These are phyloP conservation scores for Boletus insuetus DNA, from an alignment of 768 basidiomycete genomes.

Conservation along the genomic window DNA sequence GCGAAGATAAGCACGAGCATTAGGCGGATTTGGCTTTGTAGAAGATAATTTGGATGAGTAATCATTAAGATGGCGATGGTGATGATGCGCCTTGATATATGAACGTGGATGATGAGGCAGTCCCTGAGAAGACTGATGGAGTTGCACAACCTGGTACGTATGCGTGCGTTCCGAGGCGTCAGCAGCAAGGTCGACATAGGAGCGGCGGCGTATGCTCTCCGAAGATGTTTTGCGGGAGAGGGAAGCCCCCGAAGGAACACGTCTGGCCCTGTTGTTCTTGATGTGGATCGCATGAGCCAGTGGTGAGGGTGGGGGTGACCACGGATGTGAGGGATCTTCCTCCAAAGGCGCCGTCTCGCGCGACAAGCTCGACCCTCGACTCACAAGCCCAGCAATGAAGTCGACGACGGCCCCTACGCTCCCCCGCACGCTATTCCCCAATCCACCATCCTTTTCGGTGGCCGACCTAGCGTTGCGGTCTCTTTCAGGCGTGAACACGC, in stretches of 20 bases:
- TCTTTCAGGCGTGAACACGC: constrained; percentile 82
- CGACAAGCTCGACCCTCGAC: constrained; percentile 21
- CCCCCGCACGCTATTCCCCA: constrained; percentile 38
- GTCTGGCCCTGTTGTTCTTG: constrained; percentile 6
- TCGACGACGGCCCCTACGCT: constrained; percentile 58
- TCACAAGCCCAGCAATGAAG: constrained; percentile 62
- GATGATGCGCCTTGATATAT: constrained; percentile 15
- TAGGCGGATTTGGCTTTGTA: constrained; percentile 33
- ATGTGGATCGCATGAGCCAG: constrained; percentile 12
- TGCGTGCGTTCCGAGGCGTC: constrained; percentile 10
- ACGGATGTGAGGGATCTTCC: constrained; percentile 3
- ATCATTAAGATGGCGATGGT: constrained; percentile 23
- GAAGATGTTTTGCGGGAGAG: constrained; percentile 21
- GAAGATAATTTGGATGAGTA: constrained; percentile 23
- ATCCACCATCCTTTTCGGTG: constrained; percentile 23
- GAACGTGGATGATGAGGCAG: constrained; percentile 23
- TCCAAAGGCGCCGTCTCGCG: constrained; percentile 15
- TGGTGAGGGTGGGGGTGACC: constrained; percentile 29
- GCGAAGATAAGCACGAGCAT: constrained; percentile 66
- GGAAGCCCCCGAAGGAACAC: constrained; percentile 16
- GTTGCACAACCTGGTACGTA: constrained; percentile 10
- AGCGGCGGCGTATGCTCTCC: constrained; percentile 16
- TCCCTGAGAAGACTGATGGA: constrained; percentile 24
- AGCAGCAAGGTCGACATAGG: constrained; percentile 9
- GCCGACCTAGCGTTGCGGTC: constrained; percentile 45